Percentiles rank a stretch among this genome's conserved stretches.
Evolutionary conservation across 495 filamentous ascomycete genomes (phyloP).

Genomic region (Xylaria scruposa): DNA sequence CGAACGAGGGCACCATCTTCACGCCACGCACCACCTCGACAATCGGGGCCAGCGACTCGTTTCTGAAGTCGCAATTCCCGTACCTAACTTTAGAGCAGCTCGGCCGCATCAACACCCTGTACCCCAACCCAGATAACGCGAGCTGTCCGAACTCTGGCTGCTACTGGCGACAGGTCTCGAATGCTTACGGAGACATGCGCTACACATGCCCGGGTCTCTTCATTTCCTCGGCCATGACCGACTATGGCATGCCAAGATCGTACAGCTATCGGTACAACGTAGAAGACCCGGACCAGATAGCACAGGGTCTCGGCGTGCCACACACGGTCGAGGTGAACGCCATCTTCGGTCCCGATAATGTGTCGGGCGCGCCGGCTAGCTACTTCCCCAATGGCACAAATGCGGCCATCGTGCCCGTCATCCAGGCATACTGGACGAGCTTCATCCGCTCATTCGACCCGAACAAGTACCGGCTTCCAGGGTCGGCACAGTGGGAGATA

Average conservation of each 20-base stretch:
- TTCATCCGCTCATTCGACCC: constrained; percentile 71
- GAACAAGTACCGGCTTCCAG: constrained; percentile 56
- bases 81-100: constrained; percentile 61
- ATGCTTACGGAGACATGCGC: constrained; percentile 75
- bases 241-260: constrained; percentile 45
- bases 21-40: constrained; percentile 58
- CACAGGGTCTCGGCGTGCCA: constrained; percentile 62
- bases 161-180: constrained; percentile 66
- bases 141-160: constrained; percentile 51
- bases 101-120: constrained; percentile 61
- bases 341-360: constrained; percentile 59
- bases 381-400: constrained; percentile 60
- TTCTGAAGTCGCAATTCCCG: constrained; percentile 69
- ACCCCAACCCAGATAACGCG: constrained; percentile 54
- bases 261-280: constrained; percentile 76
- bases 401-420: constrained; percentile 58
- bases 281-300: constrained; percentile 53
- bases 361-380: constrained; percentile 51
- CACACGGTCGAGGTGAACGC: constrained; percentile 69
- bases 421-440: constrained; percentile 73
- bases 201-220: constrained; percentile 73
- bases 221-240: constrained; percentile 54
- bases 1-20: constrained; percentile 74
- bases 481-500: constrained; percentile 40
- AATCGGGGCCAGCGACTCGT: constrained; percentile 56